Percentiles rank a stretch among this genome's conserved stretches.
Conservation (phyloP, 768 basidiomycete species). For the Clitopilus passeckerianus region DNA sequence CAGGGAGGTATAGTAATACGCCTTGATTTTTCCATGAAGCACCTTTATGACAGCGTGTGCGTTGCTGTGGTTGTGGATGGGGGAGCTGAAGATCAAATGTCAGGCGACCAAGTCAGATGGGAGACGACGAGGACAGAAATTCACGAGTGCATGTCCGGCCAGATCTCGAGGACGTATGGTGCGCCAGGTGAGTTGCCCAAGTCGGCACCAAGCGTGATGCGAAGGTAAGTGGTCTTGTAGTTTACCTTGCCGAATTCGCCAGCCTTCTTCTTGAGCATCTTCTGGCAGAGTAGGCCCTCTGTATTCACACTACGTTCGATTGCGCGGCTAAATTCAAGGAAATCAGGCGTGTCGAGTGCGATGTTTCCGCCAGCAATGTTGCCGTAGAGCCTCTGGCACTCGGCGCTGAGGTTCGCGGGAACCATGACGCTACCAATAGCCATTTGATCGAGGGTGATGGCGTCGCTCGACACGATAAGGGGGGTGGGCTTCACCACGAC, state of each 20-base stretch:
- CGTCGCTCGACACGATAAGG: conserved; percentile 3
- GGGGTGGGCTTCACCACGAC: conserved; percentile 11
- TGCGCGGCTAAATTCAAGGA: conserved; percentile 18
- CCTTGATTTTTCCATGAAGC: conserved; percentile 14
- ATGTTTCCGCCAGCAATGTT: conserved; percentile 15
- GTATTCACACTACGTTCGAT: conserved; percentile 16
- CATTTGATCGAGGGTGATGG: conserved; percentile 12
- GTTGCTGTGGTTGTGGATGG: conserved; percentile 17
- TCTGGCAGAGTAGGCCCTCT: conserved; percentile 9
- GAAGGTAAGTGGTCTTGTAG: conserved; percentile 12
- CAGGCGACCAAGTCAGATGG: neutral
- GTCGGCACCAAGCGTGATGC: conserved; percentile 16
- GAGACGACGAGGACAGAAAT: neutral
- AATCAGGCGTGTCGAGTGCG: conserved; percentile 11
- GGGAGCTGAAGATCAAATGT: conserved; percentile 10
- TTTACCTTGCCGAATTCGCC: conserved; percentile 11
- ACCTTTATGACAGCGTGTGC: conserved; percentile 18
- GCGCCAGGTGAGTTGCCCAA: conserved; percentile 18
- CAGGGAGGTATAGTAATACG: conserved; percentile 7
- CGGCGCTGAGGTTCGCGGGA: conserved; percentile 12
- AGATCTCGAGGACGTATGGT: conserved; percentile 18
- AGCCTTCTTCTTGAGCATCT: conserved; percentile 11
- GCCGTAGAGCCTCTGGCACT: conserved; percentile 16
- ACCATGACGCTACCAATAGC: conserved; percentile 8
- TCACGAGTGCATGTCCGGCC: conserved; percentile 8